Percentiles rank a stretch among this genome's conserved stretches.
Conservation (phyloP, 2,329 filamentous ascomycete species). For the Trichoderma koningii region DNA sequence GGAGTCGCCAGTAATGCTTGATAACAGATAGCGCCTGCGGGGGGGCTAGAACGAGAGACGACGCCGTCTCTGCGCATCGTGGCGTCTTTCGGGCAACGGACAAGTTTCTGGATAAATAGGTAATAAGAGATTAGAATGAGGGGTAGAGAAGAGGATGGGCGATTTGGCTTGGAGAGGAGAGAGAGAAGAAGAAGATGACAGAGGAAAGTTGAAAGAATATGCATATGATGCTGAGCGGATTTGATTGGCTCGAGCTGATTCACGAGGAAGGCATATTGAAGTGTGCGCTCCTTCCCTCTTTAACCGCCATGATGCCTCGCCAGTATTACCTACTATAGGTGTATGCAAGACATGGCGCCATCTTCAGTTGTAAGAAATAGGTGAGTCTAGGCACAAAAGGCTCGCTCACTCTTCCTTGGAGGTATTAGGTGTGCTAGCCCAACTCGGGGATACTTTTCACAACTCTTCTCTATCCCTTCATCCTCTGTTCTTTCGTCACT, state of each 20-base stretch:
- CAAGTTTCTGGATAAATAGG: slow-evolving; percentile 22
- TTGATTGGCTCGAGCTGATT: background rate
- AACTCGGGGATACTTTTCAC: background rate
- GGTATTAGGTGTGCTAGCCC: background rate
- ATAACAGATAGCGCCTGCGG: slow-evolving; percentile 23
- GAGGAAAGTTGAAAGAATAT: background rate
- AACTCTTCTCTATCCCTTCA: too few species aligned
- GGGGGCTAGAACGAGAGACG: slow-evolving; percentile 15
- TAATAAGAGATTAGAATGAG: slow-evolving; percentile 14
- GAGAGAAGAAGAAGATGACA: background rate
- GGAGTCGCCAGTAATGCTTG: slow-evolving; percentile 8
- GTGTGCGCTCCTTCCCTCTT: slow-evolving; percentile 1
- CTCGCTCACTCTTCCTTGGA: background rate
- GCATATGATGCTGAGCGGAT: background rate
- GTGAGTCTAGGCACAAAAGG: background rate
- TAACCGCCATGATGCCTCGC: slow-evolving; percentile 19
- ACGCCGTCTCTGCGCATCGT: slow-evolving; percentile 5
- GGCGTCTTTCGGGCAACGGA: slow-evolving; percentile 9
- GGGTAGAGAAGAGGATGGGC: background rate
- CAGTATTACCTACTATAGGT: too few species aligned
- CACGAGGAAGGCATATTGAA: background rate
- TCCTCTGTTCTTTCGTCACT: too few species aligned
- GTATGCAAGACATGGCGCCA: slow-evolving; percentile 2
- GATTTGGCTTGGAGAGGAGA: background rate
- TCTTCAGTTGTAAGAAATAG: background rate